A percentile compares a stretch with the other conserved stretches of the same genome.
Evolutionary conservation across 2,329 filamentous ascomycete genomes (phyloP).

Genomic region (Cephalotrichum gorgonifer): DNA sequence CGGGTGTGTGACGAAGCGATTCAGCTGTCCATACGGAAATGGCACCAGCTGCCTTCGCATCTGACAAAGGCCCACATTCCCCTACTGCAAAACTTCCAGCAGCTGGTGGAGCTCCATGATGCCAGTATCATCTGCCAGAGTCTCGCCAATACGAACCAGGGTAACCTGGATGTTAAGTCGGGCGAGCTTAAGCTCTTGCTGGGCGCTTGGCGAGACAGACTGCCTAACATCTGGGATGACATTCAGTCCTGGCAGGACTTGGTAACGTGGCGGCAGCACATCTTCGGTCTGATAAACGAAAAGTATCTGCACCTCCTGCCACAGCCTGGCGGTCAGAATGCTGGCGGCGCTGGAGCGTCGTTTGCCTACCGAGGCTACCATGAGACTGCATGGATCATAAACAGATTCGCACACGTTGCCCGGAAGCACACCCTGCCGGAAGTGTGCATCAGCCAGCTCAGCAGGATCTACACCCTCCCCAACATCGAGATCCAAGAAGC

Average conservation of each 20-base stretch:
- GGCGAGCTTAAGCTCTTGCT: slow-evolving; percentile 90
- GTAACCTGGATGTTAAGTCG: slow-evolving; percentile 86
- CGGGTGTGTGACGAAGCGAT: slow-evolving; percentile 93
- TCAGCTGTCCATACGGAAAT: slow-evolving; percentile 93
- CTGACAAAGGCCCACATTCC: slow-evolving; percentile 95
- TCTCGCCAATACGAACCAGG: slow-evolving; percentile 69
- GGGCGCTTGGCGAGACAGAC: slow-evolving; percentile 86
- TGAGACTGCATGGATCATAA: slow-evolving; percentile 99
- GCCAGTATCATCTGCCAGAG: slow-evolving; percentile 94
- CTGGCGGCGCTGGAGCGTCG: slow-evolving; percentile 81
- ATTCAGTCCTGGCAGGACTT: slow-evolving; percentile 99
- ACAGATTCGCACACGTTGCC: slow-evolving; percentile 94
- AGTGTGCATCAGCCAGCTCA: slow-evolving; percentile 93
- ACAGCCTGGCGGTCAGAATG: slow-evolving; percentile 61
- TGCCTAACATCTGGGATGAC: slow-evolving; percentile 98
- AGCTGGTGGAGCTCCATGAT: slow-evolving; percentile 93
- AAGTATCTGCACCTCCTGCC: slow-evolving; percentile 84
- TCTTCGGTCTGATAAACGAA: slow-evolving; percentile 93
- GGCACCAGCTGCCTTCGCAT: slow-evolving; percentile 91
- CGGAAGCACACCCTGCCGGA: slow-evolving; percentile 94
- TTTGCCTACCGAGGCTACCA: slow-evolving; percentile 97
- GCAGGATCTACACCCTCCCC: slow-evolving; percentile 93
- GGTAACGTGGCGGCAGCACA: slow-evolving; percentile 99
- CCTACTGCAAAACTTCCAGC: slow-evolving; percentile 93
- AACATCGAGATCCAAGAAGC: slow-evolving; percentile 99